Conservation (phyloP, 2,329 filamentous ascomycete genomes). For the Lasiodiplodia hormozganensis region DNA sequence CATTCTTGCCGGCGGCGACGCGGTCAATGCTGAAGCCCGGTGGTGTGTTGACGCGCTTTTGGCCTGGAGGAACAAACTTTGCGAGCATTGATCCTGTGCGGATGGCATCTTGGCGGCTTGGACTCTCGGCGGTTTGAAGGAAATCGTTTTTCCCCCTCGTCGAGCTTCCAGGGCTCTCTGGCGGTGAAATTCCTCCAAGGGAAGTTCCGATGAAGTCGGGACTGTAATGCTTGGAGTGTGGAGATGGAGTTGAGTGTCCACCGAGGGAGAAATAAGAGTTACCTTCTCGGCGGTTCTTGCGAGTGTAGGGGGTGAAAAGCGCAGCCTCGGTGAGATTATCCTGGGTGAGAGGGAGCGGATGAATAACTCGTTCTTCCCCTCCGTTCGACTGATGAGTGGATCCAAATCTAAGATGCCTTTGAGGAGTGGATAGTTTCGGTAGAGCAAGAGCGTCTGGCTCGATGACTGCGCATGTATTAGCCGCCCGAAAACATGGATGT, state of each 20-base stretch:
- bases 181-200: conserved; percentile 6
- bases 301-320: background rate
- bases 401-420: background rate
- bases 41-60: conserved; percentile 39
- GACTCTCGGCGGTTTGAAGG: background rate
- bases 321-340: background rate
- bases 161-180: background rate
- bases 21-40: conserved; percentile 36
- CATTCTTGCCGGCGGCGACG: conserved; percentile 40
- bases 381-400: background rate
- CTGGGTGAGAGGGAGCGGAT: background rate
- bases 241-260: background rate
- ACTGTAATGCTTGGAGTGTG: background rate
- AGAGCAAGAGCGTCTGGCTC: background rate
- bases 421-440: background rate
- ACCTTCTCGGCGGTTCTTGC: background rate
- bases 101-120: background rate
- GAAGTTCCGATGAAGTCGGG: conserved; percentile 25
- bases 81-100: conserved; percentile 32
- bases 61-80: conserved; percentile 39
- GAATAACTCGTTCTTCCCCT: background rate
- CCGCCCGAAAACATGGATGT: background rate
- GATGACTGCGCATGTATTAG: background rate
- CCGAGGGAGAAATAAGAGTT: conserved; percentile 9
- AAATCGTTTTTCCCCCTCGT: background rate